A percentile compares a stretch with the other conserved stretches of the same genome.
Evolutionary conservation across 2,329 filamentous ascomycete species (phyloP).

Genomic region (Fusarium continuum): DNA sequence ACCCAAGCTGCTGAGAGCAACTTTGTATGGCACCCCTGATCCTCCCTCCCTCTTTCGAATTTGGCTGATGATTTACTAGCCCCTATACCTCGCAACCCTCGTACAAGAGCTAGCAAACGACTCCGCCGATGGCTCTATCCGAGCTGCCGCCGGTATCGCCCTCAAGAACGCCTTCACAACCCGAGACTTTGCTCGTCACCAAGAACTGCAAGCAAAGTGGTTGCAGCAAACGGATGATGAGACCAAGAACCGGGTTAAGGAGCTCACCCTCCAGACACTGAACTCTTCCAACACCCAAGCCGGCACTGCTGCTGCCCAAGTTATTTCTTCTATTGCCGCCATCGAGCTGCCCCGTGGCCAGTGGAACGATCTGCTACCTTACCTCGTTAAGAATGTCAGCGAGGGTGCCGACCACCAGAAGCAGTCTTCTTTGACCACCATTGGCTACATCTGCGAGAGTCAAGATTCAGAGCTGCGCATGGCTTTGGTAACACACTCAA

Average conservation of each 20-base stretch:
- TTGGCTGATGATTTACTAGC: conserved; percentile 61
- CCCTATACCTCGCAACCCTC: conserved; percentile 90
- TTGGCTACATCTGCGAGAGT: conserved; percentile 98
- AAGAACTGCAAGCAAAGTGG: conserved; percentile 95
- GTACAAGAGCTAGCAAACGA: conserved; percentile 96
- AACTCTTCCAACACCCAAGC: conserved; percentile 81
- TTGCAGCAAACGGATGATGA: conserved; percentile 80
- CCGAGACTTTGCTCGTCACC: conserved; percentile 86
- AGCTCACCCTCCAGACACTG: conserved; percentile 88
- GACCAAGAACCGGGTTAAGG: conserved; percentile 89
- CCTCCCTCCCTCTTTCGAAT: conserved; percentile 20
- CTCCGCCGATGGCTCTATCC: conserved; percentile 80
- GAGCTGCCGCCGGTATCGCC: conserved; percentile 93
- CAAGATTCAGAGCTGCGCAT: conserved; percentile 87
- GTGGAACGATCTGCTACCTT: conserved; percentile 91
- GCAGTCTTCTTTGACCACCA: conserved; percentile 93
- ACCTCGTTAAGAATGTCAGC: conserved; percentile 91
- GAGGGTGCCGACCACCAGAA: conserved; percentile 88
- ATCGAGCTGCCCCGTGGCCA: conserved; percentile 94
- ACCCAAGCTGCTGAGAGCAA: conserved; percentile 91
- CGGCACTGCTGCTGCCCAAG: conserved; percentile 89
- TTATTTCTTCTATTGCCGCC: conserved; percentile 91
- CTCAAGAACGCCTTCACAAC: conserved; percentile 98
- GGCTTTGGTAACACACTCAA: conserved; percentile 85
- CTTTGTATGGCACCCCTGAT: conserved; percentile 72